phyloP scores from a whole-genome alignment of 164 flowering plant species.

The Hamamelis virginiana region DNA sequence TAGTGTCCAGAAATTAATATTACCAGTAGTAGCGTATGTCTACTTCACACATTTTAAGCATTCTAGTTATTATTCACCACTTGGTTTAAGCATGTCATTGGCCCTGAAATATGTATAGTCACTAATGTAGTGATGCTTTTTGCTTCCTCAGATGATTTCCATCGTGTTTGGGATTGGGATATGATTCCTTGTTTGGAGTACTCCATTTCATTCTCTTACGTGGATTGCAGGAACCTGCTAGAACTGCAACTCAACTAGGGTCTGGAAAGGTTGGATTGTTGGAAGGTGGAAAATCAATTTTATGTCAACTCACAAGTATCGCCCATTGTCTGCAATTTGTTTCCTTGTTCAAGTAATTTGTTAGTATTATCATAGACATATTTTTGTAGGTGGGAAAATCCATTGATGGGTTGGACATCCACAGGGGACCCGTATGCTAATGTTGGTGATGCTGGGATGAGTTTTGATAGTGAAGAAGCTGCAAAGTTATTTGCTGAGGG shows the following conservation, averaged over 20 bases:
- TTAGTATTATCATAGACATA: background rate
- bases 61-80: too few species aligned
- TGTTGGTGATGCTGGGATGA: conserved; percentile 84
- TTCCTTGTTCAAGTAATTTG: background rate
- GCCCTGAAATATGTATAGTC: too few species aligned
- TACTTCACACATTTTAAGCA: too few species aligned
- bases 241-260: conserved; percentile 95
- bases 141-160: background rate
- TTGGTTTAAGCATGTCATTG: too few species aligned
- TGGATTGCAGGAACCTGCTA: conserved; percentile 82
- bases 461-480: conserved; percentile 82
- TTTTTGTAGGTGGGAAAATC: conserved; percentile 90
- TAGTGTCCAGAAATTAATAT: too few species aligned
- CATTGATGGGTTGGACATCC: conserved; percentile 99
- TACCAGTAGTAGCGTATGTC: too few species aligned
- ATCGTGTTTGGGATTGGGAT: too few species aligned
- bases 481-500: conserved; percentile 81
- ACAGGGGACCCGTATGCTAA: conserved; percentile 98
- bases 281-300: conserved; percentile 97
- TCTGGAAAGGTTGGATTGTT: conserved; percentile 96
- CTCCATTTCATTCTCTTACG: background rate
- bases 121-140: background rate
- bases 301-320: conserved; percentile 93
- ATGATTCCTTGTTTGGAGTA: too few species aligned
- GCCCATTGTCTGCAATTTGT: background rate